These are phyloP conservation scores for Coemansia sp. DNA, from an alignment of 192 early-diverging fungal species.

Conservation along the genomic window DNA sequence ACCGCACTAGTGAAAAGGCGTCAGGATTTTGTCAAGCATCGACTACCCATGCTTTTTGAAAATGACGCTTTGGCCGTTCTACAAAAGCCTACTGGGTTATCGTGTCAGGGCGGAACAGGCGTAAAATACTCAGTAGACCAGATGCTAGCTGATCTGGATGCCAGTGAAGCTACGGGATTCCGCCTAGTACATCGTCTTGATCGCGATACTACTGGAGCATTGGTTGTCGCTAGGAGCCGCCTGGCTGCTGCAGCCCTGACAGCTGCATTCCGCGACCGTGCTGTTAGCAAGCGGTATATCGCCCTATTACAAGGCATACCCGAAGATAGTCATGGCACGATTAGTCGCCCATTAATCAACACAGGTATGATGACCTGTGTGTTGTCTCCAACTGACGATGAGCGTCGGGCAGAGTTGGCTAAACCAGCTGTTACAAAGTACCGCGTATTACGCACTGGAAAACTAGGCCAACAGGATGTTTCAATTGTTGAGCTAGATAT, in stretches of 20 bases:
- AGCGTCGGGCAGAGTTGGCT: not conserved
- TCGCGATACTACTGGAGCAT: conserved; percentile 32
- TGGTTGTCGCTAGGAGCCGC: conserved; percentile 27
- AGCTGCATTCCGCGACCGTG: conserved; percentile 25
- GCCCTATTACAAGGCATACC: conserved; percentile 31
- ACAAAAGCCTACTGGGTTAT: conserved; percentile 26
- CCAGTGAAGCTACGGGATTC: conserved; percentile 11
- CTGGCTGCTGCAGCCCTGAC: conserved; percentile 20
- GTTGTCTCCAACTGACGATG: not conserved
- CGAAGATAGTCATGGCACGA: not conserved
- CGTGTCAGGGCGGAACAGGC: conserved; percentile 37
- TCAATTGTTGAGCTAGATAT: conserved; percentile 26
- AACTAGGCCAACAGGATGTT: not conserved
- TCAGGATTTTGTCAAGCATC: conserved; percentile 8
- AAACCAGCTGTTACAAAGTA: conserved; percentile 26
- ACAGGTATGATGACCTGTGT: not conserved
- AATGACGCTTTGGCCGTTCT: conserved; percentile 24
- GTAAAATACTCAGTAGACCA: conserved; percentile 23
- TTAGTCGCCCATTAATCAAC: conserved; percentile 17
- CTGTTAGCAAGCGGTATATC: conserved; percentile 26
- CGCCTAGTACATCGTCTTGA: conserved; percentile 41
- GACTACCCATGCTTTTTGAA: conserved; percentile 25
- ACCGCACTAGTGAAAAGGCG: not conserved
- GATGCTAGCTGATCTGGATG: conserved; percentile 21
- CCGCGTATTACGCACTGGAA: conserved; percentile 20